These are phyloP conservation scores for Entomortierella beljakovae DNA, from an alignment of 192 early-diverging fungal genomes.

Conservation along the genomic window DNA sequence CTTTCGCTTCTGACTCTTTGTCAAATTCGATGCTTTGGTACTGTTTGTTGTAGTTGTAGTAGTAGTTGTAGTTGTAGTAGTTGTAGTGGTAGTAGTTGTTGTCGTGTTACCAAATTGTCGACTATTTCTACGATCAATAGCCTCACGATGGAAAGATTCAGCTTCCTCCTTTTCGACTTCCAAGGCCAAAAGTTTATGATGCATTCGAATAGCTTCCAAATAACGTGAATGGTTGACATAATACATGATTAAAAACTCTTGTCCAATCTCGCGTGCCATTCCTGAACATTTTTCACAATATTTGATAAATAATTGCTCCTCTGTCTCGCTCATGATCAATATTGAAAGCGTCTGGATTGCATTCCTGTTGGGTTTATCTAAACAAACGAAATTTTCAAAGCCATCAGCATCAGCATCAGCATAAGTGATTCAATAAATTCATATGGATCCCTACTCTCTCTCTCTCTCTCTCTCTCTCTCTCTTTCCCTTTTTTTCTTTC, in stretches of 20 bases:
- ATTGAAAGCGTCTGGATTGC: conserved; percentile 23
- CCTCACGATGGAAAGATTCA: conserved; percentile 40
- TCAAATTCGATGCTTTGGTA: conserved; percentile 1
- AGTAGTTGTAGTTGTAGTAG: too few relatives aligned
- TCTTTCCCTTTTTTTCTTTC: too few relatives aligned
- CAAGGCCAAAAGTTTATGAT: conserved; percentile 15
- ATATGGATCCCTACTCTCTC: too few relatives aligned
- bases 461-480: too few relatives aligned
- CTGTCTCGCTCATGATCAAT: conserved; percentile 31
- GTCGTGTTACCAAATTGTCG: conserved; percentile 7
- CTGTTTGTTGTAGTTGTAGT: background rate
- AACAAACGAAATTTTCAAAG: background rate
- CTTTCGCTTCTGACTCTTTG: conserved; percentile 48
- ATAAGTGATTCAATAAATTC: background rate
- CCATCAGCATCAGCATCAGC: too few relatives aligned
- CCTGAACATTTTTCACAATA: conserved; percentile 33
- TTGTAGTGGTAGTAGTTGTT: too few relatives aligned
- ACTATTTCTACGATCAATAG: conserved; percentile 30
- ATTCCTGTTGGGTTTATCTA: conserved; percentile 46
- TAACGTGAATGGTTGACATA: conserved; percentile 46
- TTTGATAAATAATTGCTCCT: conserved; percentile 23
- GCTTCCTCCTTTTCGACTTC: conserved; percentile 34
- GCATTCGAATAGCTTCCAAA: conserved; percentile 49
- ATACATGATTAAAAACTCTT: conserved; percentile 48
- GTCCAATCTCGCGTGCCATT: conserved; percentile 30